A percentile compares a stretch with the other conserved stretches of the same genome.
Conservation (phyloP, 2,329 filamentous ascomycete species). For the Botryosphaeria dothidea region DNA sequence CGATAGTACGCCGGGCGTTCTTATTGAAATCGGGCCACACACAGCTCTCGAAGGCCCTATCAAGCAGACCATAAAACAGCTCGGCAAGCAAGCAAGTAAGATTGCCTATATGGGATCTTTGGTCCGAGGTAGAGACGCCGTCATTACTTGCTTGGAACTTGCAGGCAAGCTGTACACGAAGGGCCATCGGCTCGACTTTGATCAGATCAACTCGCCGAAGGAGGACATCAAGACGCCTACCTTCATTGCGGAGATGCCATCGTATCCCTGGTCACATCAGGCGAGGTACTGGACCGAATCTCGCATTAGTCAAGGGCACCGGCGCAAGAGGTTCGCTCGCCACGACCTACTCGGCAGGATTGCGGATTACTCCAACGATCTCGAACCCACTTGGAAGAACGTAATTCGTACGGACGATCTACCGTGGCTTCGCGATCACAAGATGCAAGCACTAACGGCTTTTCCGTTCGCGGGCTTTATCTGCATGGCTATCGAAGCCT, state of each 20-base stretch:
- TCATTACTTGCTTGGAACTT: no score
- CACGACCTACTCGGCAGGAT: constrained; percentile 29
- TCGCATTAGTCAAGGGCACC: constrained; percentile 15
- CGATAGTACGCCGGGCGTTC: neutral
- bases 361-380: constrained; percentile 24
- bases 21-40: constrained; percentile 33
- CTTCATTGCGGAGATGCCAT: no score
- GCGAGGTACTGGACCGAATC: constrained; percentile 24
- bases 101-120: no score
- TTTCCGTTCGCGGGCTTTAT: constrained; percentile 35
- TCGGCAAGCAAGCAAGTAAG: no score
- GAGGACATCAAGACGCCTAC: no score
- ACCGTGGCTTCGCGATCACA: constrained; percentile 28
- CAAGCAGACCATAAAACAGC: no score
- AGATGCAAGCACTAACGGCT: constrained; percentile 27
- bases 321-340: neutral
- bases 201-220: no score
- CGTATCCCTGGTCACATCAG: constrained; percentile 31
- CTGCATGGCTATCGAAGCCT: constrained; percentile 33
- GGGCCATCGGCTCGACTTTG: no score
- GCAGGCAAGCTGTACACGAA: no score
- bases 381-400: constrained; percentile 23
- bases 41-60: constrained; percentile 30
- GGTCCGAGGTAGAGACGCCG: no score
- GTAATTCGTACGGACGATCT: constrained; percentile 25